These are phyloP conservation scores for Tephrocybe sp. DNA, from an alignment of 768 basidiomycete genomes.

Conservation along the genomic window DNA sequence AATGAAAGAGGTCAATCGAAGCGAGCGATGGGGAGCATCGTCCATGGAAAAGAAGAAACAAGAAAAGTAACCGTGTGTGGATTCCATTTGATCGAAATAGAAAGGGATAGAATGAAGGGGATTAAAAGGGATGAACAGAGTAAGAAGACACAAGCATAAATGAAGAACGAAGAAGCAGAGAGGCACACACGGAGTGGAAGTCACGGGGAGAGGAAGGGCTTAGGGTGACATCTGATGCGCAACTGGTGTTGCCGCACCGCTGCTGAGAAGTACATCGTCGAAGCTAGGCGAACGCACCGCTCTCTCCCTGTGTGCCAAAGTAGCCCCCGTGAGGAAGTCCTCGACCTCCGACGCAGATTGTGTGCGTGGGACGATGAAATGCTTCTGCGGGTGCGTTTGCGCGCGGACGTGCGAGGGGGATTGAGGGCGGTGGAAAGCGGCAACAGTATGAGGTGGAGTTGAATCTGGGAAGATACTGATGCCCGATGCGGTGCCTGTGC, in stretches of 20 bases:
- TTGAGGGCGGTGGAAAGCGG: neutral
- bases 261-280: conserved; percentile 11
- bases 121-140: neutral
- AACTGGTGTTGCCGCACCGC: conserved; percentile 1
- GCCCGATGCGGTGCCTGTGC: conserved; percentile 33
- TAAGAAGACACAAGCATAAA: conserved; percentile 1
- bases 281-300: conserved; percentile 24
- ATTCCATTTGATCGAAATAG: neutral
- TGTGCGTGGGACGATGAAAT: conserved; percentile 30
- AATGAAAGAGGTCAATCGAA: neutral
- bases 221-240: conserved; percentile 6
- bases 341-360: conserved; percentile 58
- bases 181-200: conserved; percentile 5
- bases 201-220: neutral
- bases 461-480: conserved; percentile 3
- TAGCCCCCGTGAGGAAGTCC: conserved; percentile 32
- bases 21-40: conserved; percentile 1
- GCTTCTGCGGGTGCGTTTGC: conserved; percentile 7
- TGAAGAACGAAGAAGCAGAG: neutral
- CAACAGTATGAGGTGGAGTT: neutral
- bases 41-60: neutral
- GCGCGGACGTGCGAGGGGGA: conserved; percentile 1
- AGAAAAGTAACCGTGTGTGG: neutral
- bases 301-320: neutral
- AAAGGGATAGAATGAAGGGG: neutral